These are phyloP conservation scores for Phtheirospermum japonicum DNA, from an alignment of 257 asterid species.

Conservation along the genomic window DNA sequence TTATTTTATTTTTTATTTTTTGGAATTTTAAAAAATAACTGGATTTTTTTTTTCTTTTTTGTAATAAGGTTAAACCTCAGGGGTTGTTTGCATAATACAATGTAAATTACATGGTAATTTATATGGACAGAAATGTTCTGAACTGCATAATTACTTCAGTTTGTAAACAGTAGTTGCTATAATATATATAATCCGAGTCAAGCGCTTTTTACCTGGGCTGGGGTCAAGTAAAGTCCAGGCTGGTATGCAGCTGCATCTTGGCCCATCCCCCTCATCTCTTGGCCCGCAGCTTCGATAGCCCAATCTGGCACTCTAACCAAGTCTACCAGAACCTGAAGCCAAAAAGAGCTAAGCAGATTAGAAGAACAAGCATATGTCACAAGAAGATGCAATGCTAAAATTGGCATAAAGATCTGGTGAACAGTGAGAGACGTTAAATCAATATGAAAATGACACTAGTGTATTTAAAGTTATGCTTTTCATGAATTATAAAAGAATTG, in stretches of 20 bases:
- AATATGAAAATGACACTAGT: background rate
- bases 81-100: background rate
- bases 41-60: background rate
- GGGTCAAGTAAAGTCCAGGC: slow-evolving; percentile 88
- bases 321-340: slow-evolving; percentile 75
- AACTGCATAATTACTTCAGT: background rate
- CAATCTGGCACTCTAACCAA: slow-evolving; percentile 95
- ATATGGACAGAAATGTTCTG: background rate
- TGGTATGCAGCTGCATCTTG: slow-evolving; percentile 87
- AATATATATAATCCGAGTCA: background rate
- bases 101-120: background rate
- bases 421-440: too few relatives aligned
- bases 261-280: slow-evolving; percentile 93
- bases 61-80: background rate
- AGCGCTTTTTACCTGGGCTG: slow-evolving; percentile 65
- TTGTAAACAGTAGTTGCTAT: background rate
- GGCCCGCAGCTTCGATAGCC: slow-evolving; percentile 99
- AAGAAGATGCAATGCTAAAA: too few relatives aligned
- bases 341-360: slow-evolving; percentile 18
- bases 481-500: slow-evolving; percentile 15
- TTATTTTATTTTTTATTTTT: background rate
- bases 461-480: background rate
- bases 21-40: background rate
- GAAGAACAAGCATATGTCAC: background rate
- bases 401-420: background rate